Conservation (phyloP, 2,329 filamentous ascomycete species). For the Colletotrichum costaricense region DNA sequence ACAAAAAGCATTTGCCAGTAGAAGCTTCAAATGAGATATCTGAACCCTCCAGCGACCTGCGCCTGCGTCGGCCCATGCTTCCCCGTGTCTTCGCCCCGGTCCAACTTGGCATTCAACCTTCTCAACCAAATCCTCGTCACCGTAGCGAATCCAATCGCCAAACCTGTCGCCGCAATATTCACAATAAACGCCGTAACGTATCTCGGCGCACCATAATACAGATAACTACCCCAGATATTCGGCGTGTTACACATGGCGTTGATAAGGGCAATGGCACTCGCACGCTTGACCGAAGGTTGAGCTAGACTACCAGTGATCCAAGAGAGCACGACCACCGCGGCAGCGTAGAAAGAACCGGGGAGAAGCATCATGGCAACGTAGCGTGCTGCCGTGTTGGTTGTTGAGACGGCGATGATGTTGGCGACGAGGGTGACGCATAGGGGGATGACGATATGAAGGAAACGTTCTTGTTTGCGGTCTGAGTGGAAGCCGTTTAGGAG, state of each 20-base stretch:
- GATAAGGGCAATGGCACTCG: slow-evolving; percentile 43
- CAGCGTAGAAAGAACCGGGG: slow-evolving; percentile 41
- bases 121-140: slow-evolving; percentile 41
- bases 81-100: slow-evolving; percentile 40
- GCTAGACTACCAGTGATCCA: slow-evolving; percentile 42
- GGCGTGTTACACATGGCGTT: slow-evolving; percentile 44
- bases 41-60: slow-evolving; percentile 42
- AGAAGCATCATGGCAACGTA: slow-evolving; percentile 66
- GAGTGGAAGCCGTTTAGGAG: slow-evolving; percentile 66
- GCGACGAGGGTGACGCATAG: slow-evolving; percentile 70
- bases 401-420: slow-evolving; percentile 76
- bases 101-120: slow-evolving; percentile 42
- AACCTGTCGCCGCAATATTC: slow-evolving; percentile 41
- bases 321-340: slow-evolving; percentile 42
- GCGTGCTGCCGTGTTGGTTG: slow-evolving; percentile 68
- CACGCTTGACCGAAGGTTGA: slow-evolving; percentile 41
- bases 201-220: slow-evolving; percentile 42
- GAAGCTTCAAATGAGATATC: slow-evolving; percentile 37
- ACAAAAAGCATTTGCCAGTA: too few relatives aligned
- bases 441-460: slow-evolving; percentile 73
- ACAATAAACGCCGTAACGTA: slow-evolving; percentile 43
- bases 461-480: slow-evolving; percentile 77
- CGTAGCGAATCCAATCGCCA: slow-evolving; percentile 43
- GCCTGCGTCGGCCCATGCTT: slow-evolving; percentile 43
- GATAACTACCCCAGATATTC: slow-evolving; percentile 43